Evolutionary conservation across 345 rosid species (phyloP).

Genomic region (Eucalyptus pumila): DNA sequence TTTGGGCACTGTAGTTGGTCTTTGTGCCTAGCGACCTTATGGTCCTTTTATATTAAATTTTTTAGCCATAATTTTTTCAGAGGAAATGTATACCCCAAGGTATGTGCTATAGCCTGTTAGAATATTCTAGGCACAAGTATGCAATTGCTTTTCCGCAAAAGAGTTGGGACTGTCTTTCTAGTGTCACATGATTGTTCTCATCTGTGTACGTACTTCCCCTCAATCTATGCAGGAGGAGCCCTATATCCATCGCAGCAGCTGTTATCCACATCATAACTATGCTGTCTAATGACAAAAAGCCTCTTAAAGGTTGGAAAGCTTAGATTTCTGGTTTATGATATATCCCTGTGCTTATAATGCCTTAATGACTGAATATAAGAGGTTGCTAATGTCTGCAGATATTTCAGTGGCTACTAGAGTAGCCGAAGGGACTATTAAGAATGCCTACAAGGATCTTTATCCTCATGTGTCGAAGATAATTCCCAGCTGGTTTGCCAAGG

Average conservation of each 20-base stretch:
- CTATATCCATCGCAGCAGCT: constrained; percentile 46
- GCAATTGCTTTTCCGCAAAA: not conserved
- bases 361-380: not conserved
- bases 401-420: constrained; percentile 33
- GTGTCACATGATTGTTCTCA: not conserved
- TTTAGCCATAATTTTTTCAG: not conserved
- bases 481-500: constrained; percentile 40
- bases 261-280: constrained; percentile 37
- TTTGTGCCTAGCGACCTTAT: not conserved
- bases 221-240: constrained; percentile 36
- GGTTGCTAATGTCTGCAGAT: constrained; percentile 9
- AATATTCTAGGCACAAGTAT: not conserved
- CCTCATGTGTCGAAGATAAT: constrained; percentile 23
- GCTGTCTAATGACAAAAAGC: constrained; percentile 26
- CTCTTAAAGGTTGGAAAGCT: constrained; percentile 27
- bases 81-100: not conserved
- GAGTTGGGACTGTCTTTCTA: not conserved
- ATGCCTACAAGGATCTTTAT: constrained; percentile 28
- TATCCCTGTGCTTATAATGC: not conserved
- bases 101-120: not conserved
- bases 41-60: not conserved
- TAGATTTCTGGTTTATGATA: not conserved
- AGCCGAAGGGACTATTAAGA: constrained; percentile 43
- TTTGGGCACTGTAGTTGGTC: not conserved
- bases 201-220: not conserved